Evolutionary conservation across 805 yeast genomes (phyloP).

Genomic region (Maudiozyma saulgeensis): DNA sequence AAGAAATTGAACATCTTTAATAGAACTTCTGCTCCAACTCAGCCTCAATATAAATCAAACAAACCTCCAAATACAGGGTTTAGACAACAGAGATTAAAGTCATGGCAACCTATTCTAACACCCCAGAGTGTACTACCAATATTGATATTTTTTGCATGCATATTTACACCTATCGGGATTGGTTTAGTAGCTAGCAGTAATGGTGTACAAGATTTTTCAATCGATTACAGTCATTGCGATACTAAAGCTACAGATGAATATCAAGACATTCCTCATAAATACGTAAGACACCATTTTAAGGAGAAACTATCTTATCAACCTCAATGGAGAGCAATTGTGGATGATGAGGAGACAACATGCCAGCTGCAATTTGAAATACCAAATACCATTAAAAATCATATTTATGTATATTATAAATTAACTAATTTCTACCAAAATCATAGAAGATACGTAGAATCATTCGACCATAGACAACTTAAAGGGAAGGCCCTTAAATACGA

Average conservation of each 20-base stretch:
- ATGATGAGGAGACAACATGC: constrained; percentile 40
- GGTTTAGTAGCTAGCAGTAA: constrained; percentile 72
- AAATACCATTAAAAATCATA: constrained; percentile 54
- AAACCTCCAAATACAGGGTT: constrained; percentile 69
- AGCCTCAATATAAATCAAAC: constrained; percentile 28
- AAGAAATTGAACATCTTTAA: neutral
- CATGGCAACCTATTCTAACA: constrained; percentile 79
- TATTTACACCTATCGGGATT: constrained; percentile 87
- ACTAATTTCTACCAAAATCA: constrained; percentile 93
- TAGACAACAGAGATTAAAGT: constrained; percentile 56
- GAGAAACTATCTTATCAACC: constrained; percentile 33
- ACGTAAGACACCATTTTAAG: constrained; percentile 54
- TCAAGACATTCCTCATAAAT: constrained; percentile 47
- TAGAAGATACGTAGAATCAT: constrained; percentile 82
- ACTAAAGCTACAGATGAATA: constrained; percentile 38
- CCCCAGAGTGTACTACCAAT: constrained; percentile 87
- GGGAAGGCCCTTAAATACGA: constrained; percentile 57
- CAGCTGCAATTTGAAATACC: constrained; percentile 65
- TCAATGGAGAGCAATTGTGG: constrained; percentile 47
- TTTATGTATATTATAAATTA: constrained; percentile 72
- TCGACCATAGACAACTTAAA: constrained; percentile 67
- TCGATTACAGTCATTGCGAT: constrained; percentile 70
- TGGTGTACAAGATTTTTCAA: constrained; percentile 61
- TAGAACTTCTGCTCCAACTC: neutral
- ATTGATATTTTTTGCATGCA: constrained; percentile 58